A percentile compares a stretch with the other conserved stretches of the same genome.
phyloP scores from a whole-genome alignment of 208 protist genomes.

The Borovskyia barvae region DNA sequence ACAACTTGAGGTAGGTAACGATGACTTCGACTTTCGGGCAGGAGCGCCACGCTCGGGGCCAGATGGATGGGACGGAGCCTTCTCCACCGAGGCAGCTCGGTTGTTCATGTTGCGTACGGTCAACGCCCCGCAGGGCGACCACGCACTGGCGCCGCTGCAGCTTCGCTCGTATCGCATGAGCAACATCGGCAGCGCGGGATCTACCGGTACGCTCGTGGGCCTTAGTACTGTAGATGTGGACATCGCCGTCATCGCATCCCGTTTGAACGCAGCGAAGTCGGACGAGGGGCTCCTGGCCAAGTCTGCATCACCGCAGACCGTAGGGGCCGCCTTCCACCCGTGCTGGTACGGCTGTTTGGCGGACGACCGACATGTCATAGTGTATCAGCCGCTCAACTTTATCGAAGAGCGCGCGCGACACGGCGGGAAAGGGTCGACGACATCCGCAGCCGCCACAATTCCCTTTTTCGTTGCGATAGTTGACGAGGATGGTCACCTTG shows the following conservation, averaged over 20 bases:
- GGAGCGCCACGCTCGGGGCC: no score
- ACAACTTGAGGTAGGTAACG: no score
- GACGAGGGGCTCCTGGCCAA: background rate
- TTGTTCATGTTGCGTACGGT: no score
- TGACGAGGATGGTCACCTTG: slow-evolving; percentile 32
- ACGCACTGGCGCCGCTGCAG: background rate
- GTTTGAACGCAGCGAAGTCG: slow-evolving; percentile 7
- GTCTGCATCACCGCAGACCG: no score
- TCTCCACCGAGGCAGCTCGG: no score
- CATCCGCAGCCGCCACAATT: slow-evolving; percentile 2
- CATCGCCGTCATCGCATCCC: background rate
- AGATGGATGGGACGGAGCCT: no score
- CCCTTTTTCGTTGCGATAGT: slow-evolving; percentile 38
- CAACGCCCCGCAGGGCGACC: no score
- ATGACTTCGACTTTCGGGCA: no score
- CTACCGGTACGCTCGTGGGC: background rate
- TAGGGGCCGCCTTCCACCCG: slow-evolving; percentile 1
- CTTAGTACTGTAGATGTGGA: slow-evolving; percentile 2
- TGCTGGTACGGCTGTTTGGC: slow-evolving; percentile 41
- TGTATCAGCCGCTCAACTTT: slow-evolving; percentile 14
- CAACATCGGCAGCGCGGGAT: background rate
- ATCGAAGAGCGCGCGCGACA: background rate
- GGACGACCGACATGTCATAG: slow-evolving; percentile 41
- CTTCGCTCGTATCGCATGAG: background rate
- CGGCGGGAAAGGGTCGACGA: background rate